Percentiles rank a stretch among this genome's conserved stretches.
Conservation (phyloP, 1,284 basidiomycete genomes). For the Cryptococcus neoformans region DNA sequence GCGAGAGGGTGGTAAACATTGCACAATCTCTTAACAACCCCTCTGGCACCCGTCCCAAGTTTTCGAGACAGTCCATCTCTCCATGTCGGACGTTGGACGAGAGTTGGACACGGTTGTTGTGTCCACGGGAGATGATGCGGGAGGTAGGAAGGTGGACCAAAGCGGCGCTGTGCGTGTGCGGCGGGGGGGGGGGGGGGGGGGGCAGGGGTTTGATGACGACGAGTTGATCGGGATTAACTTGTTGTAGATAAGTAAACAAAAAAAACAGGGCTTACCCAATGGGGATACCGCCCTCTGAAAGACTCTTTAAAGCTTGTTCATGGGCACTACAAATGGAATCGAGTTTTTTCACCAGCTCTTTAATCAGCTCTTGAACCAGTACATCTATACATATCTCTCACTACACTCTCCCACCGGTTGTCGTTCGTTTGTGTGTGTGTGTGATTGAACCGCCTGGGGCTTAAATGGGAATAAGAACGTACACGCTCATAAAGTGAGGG, state of each 20-base stretch:
- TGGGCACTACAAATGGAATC: slow-evolving; percentile 22
- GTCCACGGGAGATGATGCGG: slow-evolving; percentile 26
- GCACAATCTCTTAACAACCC: slow-evolving; percentile 29
- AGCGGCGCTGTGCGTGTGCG: slow-evolving; percentile 17
- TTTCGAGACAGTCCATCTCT: slow-evolving; percentile 37
- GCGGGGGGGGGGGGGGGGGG: not conserved
- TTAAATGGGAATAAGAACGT: not conserved
- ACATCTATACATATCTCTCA: no score
- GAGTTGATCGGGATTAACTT: not conserved
- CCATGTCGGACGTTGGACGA: slow-evolving; percentile 32
- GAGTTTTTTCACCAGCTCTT: no score
- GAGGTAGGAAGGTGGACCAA: slow-evolving; percentile 35
- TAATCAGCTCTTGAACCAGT: no score
- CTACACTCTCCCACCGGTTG: no score
- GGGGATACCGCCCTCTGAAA: slow-evolving; percentile 35
- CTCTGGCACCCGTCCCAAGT: slow-evolving; percentile 29
- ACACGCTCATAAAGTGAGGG: slow-evolving; percentile 27
- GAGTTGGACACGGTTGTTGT: slow-evolving; percentile 38
- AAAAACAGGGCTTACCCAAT: slow-evolving; percentile 23
- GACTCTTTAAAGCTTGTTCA: slow-evolving; percentile 27
- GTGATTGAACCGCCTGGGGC: no score
- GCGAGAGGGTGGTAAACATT: slow-evolving; percentile 33
- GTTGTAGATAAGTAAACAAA: not conserved
- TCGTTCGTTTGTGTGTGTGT: no score
- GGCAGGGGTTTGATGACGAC: not conserved